Evolutionary conservation across 768 basidiomycete genomes (phyloP), one percentile per base, ranked within the genome.

Genomic region (Suillus discolor): DNA sequence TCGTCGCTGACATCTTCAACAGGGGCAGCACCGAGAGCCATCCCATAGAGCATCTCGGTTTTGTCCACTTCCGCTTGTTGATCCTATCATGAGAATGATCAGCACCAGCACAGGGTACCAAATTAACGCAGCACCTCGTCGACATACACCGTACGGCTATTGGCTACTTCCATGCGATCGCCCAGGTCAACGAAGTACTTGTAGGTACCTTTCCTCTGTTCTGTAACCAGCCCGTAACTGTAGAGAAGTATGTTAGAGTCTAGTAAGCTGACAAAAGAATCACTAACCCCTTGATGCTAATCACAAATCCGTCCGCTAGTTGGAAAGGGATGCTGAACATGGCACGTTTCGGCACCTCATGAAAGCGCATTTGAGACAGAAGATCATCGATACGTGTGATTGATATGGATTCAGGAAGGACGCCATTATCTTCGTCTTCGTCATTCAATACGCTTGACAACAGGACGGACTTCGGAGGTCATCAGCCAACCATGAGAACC

Each of bases 191-290:
- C 85, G 66, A 97, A 96, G 72, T 94, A 93, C 72, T 87, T 91
- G 75, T 94, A 91, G 6, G 82, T 62, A 0, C 93, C 92, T 76
- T 91, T 96, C 75, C 85, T 92, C 78, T 96, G 94, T 72, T 96
- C 90, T 1, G 93, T 93, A 18, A 99, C 84, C 53, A 97, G 78
- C 11, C 93, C 90, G 75, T 97, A 99, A 57, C 95, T 97, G 69
- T 12, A 42, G 20, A 28, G 6, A 51, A 57, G 16, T 23, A 66
- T 34, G 38, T 66, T 67, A 65, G 61, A 64, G 20, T 62, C 54
- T 63, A n/a, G n/a, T 45, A n/a, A 65, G 49, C 61, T 42, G 18
- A 47, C 20, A 39, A 18, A 60, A 57, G 61, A 47, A 16, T 12
- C 62, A 78, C 82, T 74, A 73, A 92, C 88, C 93, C 93, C 78